phyloP scores from a whole-genome alignment of 2,329 filamentous ascomycete genomes.

The Penicillium thymicola region DNA sequence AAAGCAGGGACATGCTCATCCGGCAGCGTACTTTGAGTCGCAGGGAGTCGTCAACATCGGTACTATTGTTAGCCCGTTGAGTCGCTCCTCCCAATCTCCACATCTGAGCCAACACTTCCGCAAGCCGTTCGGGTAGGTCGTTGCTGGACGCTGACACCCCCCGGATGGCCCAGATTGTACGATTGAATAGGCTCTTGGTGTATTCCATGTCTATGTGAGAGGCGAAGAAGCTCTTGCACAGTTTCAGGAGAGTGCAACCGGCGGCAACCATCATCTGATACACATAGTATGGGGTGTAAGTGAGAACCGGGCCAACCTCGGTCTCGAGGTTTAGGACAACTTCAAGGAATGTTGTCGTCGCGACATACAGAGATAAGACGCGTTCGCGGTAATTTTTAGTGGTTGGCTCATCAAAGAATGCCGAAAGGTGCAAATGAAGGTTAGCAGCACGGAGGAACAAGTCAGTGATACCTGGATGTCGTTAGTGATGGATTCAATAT shows the following conservation, averaged over 20 bases:
- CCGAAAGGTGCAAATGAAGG: slow-evolving; percentile 48
- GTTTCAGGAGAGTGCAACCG: slow-evolving; percentile 61
- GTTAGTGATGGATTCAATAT: background rate
- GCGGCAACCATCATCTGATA: slow-evolving; percentile 66
- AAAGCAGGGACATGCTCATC: slow-evolving; percentile 66
- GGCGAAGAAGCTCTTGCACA: slow-evolving; percentile 64
- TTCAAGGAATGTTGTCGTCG: slow-evolving; percentile 48
- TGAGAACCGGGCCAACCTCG: slow-evolving; percentile 47
- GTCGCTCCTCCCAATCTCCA: slow-evolving; percentile 52
- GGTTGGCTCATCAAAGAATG: slow-evolving; percentile 49
- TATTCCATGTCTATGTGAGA: slow-evolving; percentile 55
- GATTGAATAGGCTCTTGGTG: slow-evolving; percentile 56
- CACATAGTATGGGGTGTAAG: slow-evolving; percentile 59
- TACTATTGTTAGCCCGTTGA: slow-evolving; percentile 27
- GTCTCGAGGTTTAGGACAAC: slow-evolving; percentile 45
- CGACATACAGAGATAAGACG: slow-evolving; percentile 45
- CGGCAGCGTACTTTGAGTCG: slow-evolving; percentile 64
- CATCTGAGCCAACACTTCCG: slow-evolving; percentile 63
- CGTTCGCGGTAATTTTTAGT: slow-evolving; percentile 47
- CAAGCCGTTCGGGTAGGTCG: slow-evolving; percentile 61
- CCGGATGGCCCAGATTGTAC: slow-evolving; percentile 58
- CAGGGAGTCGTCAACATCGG: slow-evolving; percentile 46
- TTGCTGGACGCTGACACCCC: slow-evolving; percentile 60
- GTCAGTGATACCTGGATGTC: slow-evolving; percentile 40
- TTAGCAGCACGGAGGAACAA: slow-evolving; percentile 48